Evolutionary conservation across 768 basidiomycete species (phyloP).

Genomic region (Lactifluus echinatus): DNA sequence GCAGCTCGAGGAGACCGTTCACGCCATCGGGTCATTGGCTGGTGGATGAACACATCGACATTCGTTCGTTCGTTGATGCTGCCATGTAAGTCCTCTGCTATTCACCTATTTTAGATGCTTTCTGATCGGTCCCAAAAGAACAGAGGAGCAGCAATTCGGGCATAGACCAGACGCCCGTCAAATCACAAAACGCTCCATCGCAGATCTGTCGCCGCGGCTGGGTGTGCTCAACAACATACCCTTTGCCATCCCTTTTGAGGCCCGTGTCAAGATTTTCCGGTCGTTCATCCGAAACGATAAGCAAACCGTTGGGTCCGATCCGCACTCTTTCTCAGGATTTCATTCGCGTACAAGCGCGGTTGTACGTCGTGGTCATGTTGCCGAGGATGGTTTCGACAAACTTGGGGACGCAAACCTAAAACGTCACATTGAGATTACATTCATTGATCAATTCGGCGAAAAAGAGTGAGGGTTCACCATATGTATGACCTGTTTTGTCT

Average conservation of each 20-base stretch:
- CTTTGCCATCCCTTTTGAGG: constrained; percentile 88
- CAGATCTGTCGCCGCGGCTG: constrained; percentile 73
- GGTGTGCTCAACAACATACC: constrained; percentile 93
- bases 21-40: constrained; percentile 83
- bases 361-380: constrained; percentile 67
- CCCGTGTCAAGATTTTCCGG: constrained; percentile 84
- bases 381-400: constrained; percentile 87
- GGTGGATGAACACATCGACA: constrained; percentile 48
- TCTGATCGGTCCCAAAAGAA: constrained; percentile 30
- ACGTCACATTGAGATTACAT: constrained; percentile 78
- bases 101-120: background rate
- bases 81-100: constrained; percentile 51
- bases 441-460: constrained; percentile 82
- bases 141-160: constrained; percentile 54
- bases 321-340: constrained; percentile 2
- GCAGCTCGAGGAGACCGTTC: constrained; percentile 77
- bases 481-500: background rate
- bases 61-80: constrained; percentile 73
- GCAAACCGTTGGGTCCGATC: constrained; percentile 19
- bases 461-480: constrained; percentile 56
- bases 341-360: constrained; percentile 31
- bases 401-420: constrained; percentile 74
- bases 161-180: constrained; percentile 23
- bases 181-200: constrained; percentile 60
- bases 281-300: constrained; percentile 69